phyloP scores from a whole-genome alignment of 2,329 filamentous ascomycete genomes.

The Calonectria henricotiae region DNA sequence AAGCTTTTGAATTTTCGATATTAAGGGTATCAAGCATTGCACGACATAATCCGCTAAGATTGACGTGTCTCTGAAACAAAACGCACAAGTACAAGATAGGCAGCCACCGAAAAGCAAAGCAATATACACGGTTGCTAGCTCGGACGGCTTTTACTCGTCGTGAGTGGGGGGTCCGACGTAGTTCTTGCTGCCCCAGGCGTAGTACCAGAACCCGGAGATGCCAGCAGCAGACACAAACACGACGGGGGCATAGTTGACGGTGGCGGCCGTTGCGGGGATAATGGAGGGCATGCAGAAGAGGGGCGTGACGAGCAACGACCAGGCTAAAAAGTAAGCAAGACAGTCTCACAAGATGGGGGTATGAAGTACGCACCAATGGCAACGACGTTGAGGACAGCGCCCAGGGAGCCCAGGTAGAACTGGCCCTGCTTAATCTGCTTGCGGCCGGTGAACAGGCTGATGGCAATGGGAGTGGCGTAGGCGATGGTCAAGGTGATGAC shows the following conservation, averaged over 20 bases:
- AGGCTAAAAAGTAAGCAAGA: constrained; percentile 62
- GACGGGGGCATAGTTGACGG: constrained; percentile 83
- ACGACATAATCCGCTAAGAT: constrained; percentile 27
- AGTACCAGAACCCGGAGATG: constrained; percentile 78
- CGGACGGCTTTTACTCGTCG: constrained; percentile 52
- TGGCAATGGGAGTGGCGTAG: constrained; percentile 78
- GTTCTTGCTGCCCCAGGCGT: constrained; percentile 79
- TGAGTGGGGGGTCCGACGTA: constrained; percentile 75
- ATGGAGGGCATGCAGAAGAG: constrained; percentile 82
- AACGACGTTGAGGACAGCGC: constrained; percentile 75
- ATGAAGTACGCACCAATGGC: constrained; percentile 71
- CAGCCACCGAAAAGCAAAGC: constrained; percentile 39
- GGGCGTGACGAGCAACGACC: constrained; percentile 79
- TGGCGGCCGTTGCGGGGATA: constrained; percentile 71
- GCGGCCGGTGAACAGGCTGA: constrained; percentile 75
- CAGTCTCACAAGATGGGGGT: background rate
- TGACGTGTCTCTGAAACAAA: constrained; percentile 24
- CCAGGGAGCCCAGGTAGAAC: constrained; percentile 76
- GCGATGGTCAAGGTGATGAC: constrained; percentile 80
- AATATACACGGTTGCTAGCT: constrained; percentile 27
- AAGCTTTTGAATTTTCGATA: constrained; percentile 24
- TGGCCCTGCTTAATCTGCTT: constrained; percentile 71
- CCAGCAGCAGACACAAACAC: constrained; percentile 79
- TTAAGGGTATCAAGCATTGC: constrained; percentile 40
- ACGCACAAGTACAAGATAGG: constrained; percentile 33